Conservation (phyloP, 2,329 filamentous ascomycete species). For the Curvularia hawaiiensis region DNA sequence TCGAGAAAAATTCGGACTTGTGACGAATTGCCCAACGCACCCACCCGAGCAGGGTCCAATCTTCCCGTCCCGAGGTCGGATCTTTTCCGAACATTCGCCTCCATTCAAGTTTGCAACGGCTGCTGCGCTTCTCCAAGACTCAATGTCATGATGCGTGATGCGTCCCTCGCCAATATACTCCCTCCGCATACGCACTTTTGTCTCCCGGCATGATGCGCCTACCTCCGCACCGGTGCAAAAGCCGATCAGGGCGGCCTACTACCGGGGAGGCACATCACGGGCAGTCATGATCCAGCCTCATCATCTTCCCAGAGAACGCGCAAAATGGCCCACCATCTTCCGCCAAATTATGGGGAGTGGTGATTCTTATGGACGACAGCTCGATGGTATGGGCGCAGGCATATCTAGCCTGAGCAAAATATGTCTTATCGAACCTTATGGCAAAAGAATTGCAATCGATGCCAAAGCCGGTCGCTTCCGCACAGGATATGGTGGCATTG, state of each 20-base stretch:
- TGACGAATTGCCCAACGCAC: conserved; percentile 10
- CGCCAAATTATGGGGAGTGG: conserved; percentile 65
- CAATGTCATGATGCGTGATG: conserved; percentile 30
- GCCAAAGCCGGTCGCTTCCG: conserved; percentile 10
- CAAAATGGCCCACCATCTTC: conserved; percentile 61
- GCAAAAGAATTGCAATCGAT: conserved; percentile 4
- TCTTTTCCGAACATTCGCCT: conserved; percentile 19
- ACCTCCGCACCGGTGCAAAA: conserved; percentile 20
- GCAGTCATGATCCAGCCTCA: conserved; percentile 63
- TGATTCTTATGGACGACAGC: conserved; percentile 70
- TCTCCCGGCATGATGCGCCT: conserved; percentile 14
- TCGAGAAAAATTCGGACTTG: conserved; percentile 27
- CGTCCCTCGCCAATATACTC: conserved; percentile 24
- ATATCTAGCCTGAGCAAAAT: conserved; percentile 73
- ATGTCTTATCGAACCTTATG: conserved; percentile 62
- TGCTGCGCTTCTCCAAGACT: conserved; percentile 3
- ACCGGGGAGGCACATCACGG: conserved; percentile 72
- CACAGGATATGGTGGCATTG: conserved; percentile 19
- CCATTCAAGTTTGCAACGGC: neutral
- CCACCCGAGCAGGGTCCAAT: conserved; percentile 18
- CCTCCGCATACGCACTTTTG: conserved; percentile 21
- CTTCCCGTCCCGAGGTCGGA: conserved; percentile 24
- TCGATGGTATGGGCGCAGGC: conserved; percentile 73
- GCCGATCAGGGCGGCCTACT: conserved; percentile 58
- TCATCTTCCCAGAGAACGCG: conserved; percentile 56